Evolutionary conservation across 345 rosid genomes (phyloP), one percentile per base, ranked within the genome.

Genomic region (Gossypium thurberi): DNA sequence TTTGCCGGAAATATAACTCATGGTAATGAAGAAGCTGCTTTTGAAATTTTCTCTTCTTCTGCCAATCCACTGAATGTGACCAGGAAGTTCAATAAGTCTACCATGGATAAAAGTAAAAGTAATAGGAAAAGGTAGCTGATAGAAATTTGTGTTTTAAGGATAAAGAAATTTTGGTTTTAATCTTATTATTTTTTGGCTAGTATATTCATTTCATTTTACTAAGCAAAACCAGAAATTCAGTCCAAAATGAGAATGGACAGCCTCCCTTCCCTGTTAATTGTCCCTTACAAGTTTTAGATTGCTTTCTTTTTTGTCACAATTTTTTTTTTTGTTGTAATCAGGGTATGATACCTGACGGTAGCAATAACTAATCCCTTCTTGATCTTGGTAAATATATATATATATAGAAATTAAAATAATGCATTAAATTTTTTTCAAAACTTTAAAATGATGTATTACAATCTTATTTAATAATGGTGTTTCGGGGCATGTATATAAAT

Each of bases 91-190:
- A 42, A 43, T 6, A 75, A 53, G 46, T 65, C 68, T 58, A 33
- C 73, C 50, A 12, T 60, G 71, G 85, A 82, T 47, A 84, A 74
- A 78, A 78, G 60, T 77, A 75, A 78, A 28, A 75, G 50, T 55
- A 74, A 76, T 72, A 82, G 84, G 17, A 82, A 71, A 76, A 84
- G 92, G 97, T 89, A 83, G 28, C 48, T 69, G 46, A 73, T 61
- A 21, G 69, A 46, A 60, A 25, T 2, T 69, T 69, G 28, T 25
- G 25, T 28, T 70, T 8, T 3, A 70, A 44, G 18, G 44, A 70
- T 40, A 17, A 15, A 59, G 21, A 20, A 15, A 9, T 46, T 66
- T 66, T 44, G 42, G 40, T 67, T 67, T 25, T 26, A 15, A 48
- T 67, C 15, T 23, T 66, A 23, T 48, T 46, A 20, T 11, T 46